phyloP scores from a whole-genome alignment of 176 grass and related monocot species.

The Juncus effusus region DNA sequence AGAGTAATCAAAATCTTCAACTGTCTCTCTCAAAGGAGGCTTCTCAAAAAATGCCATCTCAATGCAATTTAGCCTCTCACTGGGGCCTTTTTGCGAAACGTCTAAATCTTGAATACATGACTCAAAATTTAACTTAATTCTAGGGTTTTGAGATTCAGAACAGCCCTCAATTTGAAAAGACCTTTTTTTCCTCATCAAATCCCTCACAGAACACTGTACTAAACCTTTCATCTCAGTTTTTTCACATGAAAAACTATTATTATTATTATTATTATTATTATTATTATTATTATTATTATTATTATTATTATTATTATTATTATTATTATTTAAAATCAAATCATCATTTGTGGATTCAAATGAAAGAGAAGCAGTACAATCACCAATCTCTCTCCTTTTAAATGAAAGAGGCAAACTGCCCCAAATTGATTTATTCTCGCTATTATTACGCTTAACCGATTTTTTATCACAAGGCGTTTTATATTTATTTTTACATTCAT shows the following conservation, averaged over 20 bases:
- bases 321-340: slow-evolving; percentile 32
- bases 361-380: slow-evolving; percentile 31
- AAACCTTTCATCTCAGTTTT: slow-evolving; percentile 3
- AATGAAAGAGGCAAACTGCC: slow-evolving; percentile 65
- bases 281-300: slow-evolving; percentile 16
- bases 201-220: slow-evolving; percentile 58
- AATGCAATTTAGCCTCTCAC: slow-evolving; percentile 34
- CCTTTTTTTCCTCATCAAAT: slow-evolving; percentile 77
- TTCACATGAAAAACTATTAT: slow-evolving; percentile 7
- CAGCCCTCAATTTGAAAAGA: slow-evolving; percentile 41
- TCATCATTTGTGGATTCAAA: slow-evolving; percentile 13
- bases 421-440: slow-evolving; percentile 50
- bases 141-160: slow-evolving; percentile 50
- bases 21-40: slow-evolving; percentile 53
- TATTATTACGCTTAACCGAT: slow-evolving; percentile 31
- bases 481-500: slow-evolving; percentile 13
- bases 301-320: slow-evolving; percentile 23
- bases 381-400: slow-evolving; percentile 40
- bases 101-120: slow-evolving; percentile 17
- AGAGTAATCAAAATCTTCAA: slow-evolving; percentile 31
- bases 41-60: slow-evolving; percentile 51
- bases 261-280: slow-evolving; percentile 28
- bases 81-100: slow-evolving; percentile 14
- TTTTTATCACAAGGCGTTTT: slow-evolving; percentile 34
- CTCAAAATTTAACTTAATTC: slow-evolving; percentile 27